A percentile compares a stretch with the other conserved stretches of the same genome.
These are phyloP conservation scores for Xerocomus potaroensis DNA, from an alignment of 768 basidiomycete species.

Conservation along the genomic window DNA sequence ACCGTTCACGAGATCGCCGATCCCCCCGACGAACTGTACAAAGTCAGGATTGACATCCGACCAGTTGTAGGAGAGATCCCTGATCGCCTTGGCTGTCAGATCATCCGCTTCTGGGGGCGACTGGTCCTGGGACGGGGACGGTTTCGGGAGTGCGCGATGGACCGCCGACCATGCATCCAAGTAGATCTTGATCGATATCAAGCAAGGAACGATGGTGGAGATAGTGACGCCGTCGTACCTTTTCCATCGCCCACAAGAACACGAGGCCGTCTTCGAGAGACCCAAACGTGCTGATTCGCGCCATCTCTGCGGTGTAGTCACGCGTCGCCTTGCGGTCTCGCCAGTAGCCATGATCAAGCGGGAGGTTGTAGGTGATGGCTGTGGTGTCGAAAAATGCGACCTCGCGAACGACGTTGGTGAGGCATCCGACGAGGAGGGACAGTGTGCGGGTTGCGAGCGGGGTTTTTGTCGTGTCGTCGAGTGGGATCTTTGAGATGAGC, in stretches of 20 bases:
- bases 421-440: conserved; percentile 45
- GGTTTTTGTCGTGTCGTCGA: conserved; percentile 13
- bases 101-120: conserved; percentile 7
- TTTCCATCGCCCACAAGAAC: conserved; percentile 79
- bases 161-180: conserved; percentile 64
- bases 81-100: conserved; percentile 31
- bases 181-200: conserved; percentile 48
- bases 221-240: conserved; percentile 35
- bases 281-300: conserved; percentile 42
- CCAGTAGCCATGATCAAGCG: conserved; percentile 38
- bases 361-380: conserved; percentile 41
- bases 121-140: background rate
- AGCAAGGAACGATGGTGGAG: background rate
- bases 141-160: conserved; percentile 11
- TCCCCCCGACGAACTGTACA: conserved; percentile 45
- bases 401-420: conserved; percentile 56
- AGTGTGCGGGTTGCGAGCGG: conserved; percentile 34
- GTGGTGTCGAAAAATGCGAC: conserved; percentile 58
- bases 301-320: conserved; percentile 72
- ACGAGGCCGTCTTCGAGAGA: conserved; percentile 60
- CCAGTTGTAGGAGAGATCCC: conserved; percentile 61
- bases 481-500: conserved; percentile 57
- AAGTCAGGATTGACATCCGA: conserved; percentile 45
- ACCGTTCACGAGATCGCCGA: conserved; percentile 45
- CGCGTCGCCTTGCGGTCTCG: conserved; percentile 55